A percentile compares a stretch with the other conserved stretches of the same genome.
phyloP scores from a whole-genome alignment of 768 basidiomycete species.

The Mycena sanguinolenta region DNA sequence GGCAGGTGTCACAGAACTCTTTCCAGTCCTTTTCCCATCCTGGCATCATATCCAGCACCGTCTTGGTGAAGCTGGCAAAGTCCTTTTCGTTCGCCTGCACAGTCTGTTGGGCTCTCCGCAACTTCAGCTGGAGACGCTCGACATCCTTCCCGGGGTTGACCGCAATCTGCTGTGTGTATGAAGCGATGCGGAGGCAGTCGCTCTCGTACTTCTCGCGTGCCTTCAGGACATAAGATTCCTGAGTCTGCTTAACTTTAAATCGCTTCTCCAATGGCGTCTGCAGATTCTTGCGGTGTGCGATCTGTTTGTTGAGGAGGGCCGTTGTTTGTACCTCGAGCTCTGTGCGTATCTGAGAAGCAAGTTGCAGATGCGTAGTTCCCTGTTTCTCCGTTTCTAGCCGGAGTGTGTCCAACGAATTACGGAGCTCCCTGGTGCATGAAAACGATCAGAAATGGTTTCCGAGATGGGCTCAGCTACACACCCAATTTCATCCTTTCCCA shows the following conservation, averaged over 20 bases:
- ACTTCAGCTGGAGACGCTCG: constrained; percentile 88
- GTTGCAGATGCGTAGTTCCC: constrained; percentile 75
- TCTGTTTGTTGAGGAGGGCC: constrained; percentile 73
- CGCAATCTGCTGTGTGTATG: constrained; percentile 91
- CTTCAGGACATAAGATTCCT: constrained; percentile 88
- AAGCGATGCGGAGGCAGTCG: constrained; percentile 94
- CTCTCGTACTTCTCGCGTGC: constrained; percentile 94
- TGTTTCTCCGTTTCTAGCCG: constrained; percentile 91
- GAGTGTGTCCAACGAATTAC: constrained; percentile 84
- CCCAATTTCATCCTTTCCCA: constrained; percentile 96
- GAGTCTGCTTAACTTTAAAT: constrained; percentile 89
- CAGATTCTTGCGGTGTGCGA: constrained; percentile 78
- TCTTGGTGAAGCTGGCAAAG: constrained; percentile 88
- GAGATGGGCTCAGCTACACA: constrained; percentile 54
- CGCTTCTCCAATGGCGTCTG: constrained; percentile 89
- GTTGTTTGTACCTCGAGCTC: constrained; percentile 81
- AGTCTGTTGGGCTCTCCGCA: constrained; percentile 90
- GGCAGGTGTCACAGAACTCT: constrained; percentile 91
- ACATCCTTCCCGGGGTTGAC: constrained; percentile 94
- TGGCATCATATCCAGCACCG: constrained; percentile 80
- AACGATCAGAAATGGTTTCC: constrained; percentile 11
- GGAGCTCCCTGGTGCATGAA: constrained; percentile 72
- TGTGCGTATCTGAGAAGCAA: constrained; percentile 80
- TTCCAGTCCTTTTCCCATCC: constrained; percentile 98
- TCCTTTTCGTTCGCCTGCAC: constrained; percentile 94